Evolutionary conservation across 192 early-diverging fungal genomes (phyloP).

Genomic region (Dimargaris verticillata): DNA sequence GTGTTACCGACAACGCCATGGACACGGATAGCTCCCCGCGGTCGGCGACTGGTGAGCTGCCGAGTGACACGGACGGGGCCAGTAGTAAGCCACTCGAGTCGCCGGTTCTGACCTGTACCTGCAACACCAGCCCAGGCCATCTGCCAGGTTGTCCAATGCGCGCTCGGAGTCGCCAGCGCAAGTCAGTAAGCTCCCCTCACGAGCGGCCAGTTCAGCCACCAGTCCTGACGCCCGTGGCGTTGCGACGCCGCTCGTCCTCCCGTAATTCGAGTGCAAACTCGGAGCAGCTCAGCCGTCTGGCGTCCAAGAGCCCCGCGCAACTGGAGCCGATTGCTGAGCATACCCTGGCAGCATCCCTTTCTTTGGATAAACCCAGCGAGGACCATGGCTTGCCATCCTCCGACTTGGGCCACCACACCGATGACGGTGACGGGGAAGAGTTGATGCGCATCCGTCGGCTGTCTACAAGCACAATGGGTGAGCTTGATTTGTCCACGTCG

Average conservation of each 20-base stretch:
- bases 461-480: too few relatives aligned
- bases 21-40: too few relatives aligned
- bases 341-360: not conserved
- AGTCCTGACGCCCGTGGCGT: not conserved
- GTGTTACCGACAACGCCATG: too few relatives aligned
- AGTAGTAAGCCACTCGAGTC: too few relatives aligned
- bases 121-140: too few relatives aligned
- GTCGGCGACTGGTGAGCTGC: too few relatives aligned
- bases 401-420: not conserved
- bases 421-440: conserved; percentile 15
- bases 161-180: conserved; percentile 1
- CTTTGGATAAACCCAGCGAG: not conserved
- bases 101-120: too few relatives aligned
- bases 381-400: conserved; percentile 11
- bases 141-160: not conserved
- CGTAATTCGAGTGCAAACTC: not conserved
- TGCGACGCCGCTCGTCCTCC: conserved; percentile 1
- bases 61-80: too few relatives aligned
- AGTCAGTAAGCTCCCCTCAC: not conserved
- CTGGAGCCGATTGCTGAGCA: not conserved
- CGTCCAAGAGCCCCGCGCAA: not conserved
- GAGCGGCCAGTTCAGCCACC: not conserved
- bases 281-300: not conserved
- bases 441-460: not conserved
- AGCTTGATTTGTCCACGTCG: conserved; percentile 12